Evolutionary conservation across 1,284 basidiomycete species (phyloP), one percentile per base, ranked within the genome.

Genomic region (Schizophyllum amplum): DNA sequence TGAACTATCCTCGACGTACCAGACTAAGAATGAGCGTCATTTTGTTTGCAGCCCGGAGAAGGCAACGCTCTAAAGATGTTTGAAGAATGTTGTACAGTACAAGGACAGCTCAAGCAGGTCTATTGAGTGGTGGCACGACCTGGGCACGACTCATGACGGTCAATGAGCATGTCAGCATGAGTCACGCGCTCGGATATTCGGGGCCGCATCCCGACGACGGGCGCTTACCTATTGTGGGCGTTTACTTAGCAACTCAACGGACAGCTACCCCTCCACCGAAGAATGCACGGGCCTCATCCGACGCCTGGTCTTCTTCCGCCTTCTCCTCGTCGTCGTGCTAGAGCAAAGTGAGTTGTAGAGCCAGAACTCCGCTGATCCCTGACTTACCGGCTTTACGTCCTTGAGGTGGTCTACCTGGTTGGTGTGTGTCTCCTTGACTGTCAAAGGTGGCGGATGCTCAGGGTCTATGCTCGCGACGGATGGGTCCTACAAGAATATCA

Each of bases 211-310:
- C n/a, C n/a, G n/a, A n/a, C n/a, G n/a, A n/a, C n/a, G n/a, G n/a
- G n/a, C n/a, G n/a, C n/a, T n/a, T n/a, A n/a, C n/a, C n/a, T n/a
- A n/a, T n/a, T n/a, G n/a, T n/a, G n/a, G n/a, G n/a, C n/a, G 13
- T 4, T 2, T 3, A 9, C 33, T 9, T 13, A 13, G 33, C 3
- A 9, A 42, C 33, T 42, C 33, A 42, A 13, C 33, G 33, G 33
- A 42, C 17, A 9, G 33, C 33, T 42, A 42, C 33, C 11, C 33
- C 33, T 5, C 70, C 68, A 27, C 68, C 67, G 23, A 71, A 71
- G 54, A 70, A 71, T 9, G 67, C 69, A 11, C 65, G 63, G 21
- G 68, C 67, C 50, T 68, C 63, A 1, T 66, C 60, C 24, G 62
- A 64, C 1, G 64, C 62, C 4, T 63, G 63, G 51, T 67, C 65